Evolutionary conservation across 164 flowering plant genomes (phyloP), one percentile per base, ranked within the genome.

Genomic region (Vitis riparia): DNA sequence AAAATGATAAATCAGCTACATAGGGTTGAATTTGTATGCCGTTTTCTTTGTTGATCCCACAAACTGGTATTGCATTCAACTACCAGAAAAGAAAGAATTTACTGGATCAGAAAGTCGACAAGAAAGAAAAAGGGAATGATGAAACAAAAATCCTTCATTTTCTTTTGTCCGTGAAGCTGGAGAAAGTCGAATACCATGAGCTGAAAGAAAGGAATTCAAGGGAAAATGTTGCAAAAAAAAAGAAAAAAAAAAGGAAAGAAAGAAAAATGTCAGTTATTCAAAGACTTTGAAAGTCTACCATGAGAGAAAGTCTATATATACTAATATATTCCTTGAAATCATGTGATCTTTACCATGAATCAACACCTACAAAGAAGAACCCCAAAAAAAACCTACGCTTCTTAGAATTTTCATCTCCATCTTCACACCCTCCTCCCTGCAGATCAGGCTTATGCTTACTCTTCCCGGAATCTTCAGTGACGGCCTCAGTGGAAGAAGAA

Each of bases 401-500:
- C 73, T 82, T 82, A 19, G 80, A 71, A 59, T 69, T 73, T 2
- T 74, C 81, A 55, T 63, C 71, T 48, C 69, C 77, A 58, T 66
- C 73, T 56, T 70, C 79, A 55, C 32, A 49, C 56, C 65, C 79
- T 65, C 73, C 71, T n/a, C 57, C 61, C 69, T 71, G 73, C 70
- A 68, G 60, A 27, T 77, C 77, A 19, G 75, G 68, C 75, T 75
- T 76, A 19, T 76, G 68, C 75, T 75, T 76, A 57, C 67, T 69
- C 71, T 69, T 75, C 23, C 23, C 75, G 0, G 70, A 66, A 49
- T 75, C 81, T 14, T 68, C 81, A 9, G 67, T 74, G 0, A 19
- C 63, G 1, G 77, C 80, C 68, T 78, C 87, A 8, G 75, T 72
- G 9, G 84, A 78, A 0, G 85, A 84, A n/a, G 81, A 80, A 37